Evolutionary conservation across 805 yeast genomes (phyloP).

Genomic region (Yarrowia sp.): DNA sequence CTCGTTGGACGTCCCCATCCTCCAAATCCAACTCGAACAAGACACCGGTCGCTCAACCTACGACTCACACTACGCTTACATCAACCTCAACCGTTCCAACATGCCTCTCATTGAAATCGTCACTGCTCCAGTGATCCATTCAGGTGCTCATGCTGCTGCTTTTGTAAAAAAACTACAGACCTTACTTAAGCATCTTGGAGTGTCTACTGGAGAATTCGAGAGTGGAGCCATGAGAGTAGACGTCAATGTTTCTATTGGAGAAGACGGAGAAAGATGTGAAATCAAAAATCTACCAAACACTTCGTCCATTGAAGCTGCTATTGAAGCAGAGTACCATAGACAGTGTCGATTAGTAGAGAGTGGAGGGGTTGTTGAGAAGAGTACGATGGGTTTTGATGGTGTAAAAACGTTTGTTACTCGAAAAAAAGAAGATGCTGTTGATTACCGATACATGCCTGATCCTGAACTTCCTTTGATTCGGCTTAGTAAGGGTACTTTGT

Average conservation of each 20-base stretch:
- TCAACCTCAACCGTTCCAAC: constrained; percentile 83
- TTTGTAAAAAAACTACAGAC: constrained; percentile 80
- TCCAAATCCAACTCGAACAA: constrained; percentile 88
- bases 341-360: constrained; percentile 53
- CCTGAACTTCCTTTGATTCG: constrained; percentile 71
- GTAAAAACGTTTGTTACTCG: constrained; percentile 62
- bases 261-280: constrained; percentile 69
- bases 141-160: constrained; percentile 64
- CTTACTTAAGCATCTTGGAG: constrained; percentile 61
- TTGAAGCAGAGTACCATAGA: constrained; percentile 65
- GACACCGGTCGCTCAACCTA: constrained; percentile 85
- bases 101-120: constrained; percentile 88
- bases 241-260: constrained; percentile 81
- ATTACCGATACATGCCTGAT: constrained; percentile 93
- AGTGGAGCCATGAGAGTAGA: constrained; percentile 95
- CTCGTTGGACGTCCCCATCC: constrained; percentile 54
- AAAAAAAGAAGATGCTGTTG: constrained; percentile 75
- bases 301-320: constrained; percentile 73
- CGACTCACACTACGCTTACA: constrained; percentile 43
- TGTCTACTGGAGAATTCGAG: constrained; percentile 89
- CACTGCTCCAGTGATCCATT: constrained; percentile 79
- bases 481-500: constrained; percentile 46
- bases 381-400: constrained; percentile 95
- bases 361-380: constrained; percentile 45
- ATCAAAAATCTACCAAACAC: constrained; percentile 86